phyloP scores from a whole-genome alignment of 73 alveolate genomes.

The Paramecium pentaurelia region DNA sequence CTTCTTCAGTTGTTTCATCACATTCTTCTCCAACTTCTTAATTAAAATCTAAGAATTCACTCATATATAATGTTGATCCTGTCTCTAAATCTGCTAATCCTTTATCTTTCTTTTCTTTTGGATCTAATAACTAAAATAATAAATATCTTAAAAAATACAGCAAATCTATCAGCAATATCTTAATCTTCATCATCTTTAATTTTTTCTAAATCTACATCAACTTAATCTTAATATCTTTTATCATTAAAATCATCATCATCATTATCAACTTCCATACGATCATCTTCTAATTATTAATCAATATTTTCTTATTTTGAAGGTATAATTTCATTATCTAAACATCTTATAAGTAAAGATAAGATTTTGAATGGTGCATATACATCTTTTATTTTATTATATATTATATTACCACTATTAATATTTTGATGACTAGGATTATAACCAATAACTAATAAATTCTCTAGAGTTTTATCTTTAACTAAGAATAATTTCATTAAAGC shows the following conservation, averaged over 20 bases:
- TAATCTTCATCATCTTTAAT: conserved; percentile 85
- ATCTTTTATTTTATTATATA: conserved; percentile 55
- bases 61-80: conserved; percentile 93
- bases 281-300: conserved; percentile 65
- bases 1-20: conserved; percentile 94
- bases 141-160: conserved; percentile 54
- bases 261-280: conserved; percentile 77
- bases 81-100: conserved; percentile 96
- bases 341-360: conserved; percentile 84
- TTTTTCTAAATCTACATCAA: conserved; percentile 82
- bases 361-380: conserved; percentile 97
- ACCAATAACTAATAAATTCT: conserved; percentile 89
- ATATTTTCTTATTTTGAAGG: conserved; percentile 58
- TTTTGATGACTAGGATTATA: conserved; percentile 95
- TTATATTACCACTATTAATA: conserved; percentile 67
- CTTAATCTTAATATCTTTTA: conserved; percentile 67
- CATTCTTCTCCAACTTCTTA: conserved; percentile 95
- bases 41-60: conserved; percentile 96
- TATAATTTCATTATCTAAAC: conserved; percentile 89
- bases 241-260: conserved; percentile 66
- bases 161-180: conserved; percentile 68
- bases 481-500: conserved; percentile 89
- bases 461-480: conserved; percentile 86
- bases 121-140: conserved; percentile 15
- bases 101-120: conserved; percentile 82